Conservation (phyloP, 2,329 filamentous ascomycete species). For the Sporothrix protearum region DNA sequence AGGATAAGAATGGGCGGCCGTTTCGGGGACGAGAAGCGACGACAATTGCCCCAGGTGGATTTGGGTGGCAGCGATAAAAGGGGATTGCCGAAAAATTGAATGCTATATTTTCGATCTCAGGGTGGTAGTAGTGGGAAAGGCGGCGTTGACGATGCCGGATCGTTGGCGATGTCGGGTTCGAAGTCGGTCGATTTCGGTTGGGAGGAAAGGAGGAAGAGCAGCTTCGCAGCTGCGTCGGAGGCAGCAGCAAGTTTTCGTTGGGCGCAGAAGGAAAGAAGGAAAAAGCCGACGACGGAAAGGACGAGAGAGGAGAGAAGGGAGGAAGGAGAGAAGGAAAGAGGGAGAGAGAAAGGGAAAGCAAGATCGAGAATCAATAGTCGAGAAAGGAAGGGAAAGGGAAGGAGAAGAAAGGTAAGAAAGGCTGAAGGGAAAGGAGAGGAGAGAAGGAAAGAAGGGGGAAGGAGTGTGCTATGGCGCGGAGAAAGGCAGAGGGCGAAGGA, state of each 20-base stretch:
- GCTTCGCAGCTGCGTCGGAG: constrained; percentile 16
- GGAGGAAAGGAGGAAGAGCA: constrained; percentile 2
- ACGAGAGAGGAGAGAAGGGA: not conserved
- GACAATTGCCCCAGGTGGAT: not conserved
- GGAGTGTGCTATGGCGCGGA: constrained; percentile 13
- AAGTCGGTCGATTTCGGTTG: constrained; percentile 7
- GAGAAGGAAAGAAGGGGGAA: constrained; percentile 11
- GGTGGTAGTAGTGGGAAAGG: not conserved
- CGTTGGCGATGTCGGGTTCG: not conserved
- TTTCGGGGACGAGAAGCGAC: not conserved
- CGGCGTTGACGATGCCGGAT: not conserved
- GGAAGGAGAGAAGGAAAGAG: not conserved
- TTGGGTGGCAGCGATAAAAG: not conserved
- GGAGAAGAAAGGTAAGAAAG: not conserved
- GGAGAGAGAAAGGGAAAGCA: not conserved
- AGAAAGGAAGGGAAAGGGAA: not conserved
- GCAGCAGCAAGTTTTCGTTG: constrained; percentile 11
- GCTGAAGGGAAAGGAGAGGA: not conserved
- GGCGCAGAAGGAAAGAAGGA: constrained; percentile 15
- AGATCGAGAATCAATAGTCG: constrained; percentile 6
- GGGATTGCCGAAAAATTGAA: not conserved
- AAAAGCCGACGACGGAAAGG: not conserved
- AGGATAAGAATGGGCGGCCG: not conserved
- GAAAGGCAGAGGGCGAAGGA: constrained; percentile 17
- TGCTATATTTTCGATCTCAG: not conserved